Conservation (phyloP, 2,329 filamentous ascomycete species). For the Fusarium sp. region DNA sequence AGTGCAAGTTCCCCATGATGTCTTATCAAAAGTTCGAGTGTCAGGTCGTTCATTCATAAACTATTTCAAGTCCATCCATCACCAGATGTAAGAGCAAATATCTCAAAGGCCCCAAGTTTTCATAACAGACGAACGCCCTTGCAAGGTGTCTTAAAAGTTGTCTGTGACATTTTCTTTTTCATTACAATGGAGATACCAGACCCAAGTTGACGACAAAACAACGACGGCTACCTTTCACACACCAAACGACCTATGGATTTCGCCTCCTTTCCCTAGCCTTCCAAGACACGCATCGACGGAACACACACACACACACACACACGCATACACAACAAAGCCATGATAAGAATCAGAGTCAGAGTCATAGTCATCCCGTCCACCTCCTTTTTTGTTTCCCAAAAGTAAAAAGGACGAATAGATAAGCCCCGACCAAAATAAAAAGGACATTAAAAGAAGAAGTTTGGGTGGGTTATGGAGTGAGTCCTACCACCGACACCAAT, state of each 20-base stretch:
- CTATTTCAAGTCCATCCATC: neutral
- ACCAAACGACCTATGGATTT: constrained; percentile 33
- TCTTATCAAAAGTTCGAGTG: neutral
- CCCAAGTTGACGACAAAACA: constrained; percentile 36
- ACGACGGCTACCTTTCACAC: constrained; percentile 38
- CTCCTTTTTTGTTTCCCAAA: constrained; percentile 40
- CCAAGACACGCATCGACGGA: constrained; percentile 21
- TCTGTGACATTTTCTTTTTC: constrained; percentile 36
- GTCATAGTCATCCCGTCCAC: constrained; percentile 23
- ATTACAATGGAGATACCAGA: constrained; percentile 42
- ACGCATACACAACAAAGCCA: constrained; percentile 28
- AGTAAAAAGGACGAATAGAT: constrained; percentile 39
- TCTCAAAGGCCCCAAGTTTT: neutral
- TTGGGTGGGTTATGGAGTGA: constrained; percentile 8
- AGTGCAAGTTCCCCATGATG: neutral
- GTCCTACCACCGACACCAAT: constrained; percentile 21
- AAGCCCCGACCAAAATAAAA: constrained; percentile 40
- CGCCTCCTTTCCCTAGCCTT: constrained; percentile 17
- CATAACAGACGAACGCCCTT: constrained; percentile 18
- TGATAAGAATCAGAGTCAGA: neutral
- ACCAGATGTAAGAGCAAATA: neutral
- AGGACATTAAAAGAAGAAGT: constrained; percentile 37
- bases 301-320: constrained; percentile 29
- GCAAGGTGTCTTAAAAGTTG: constrained; percentile 20
- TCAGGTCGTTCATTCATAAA: neutral